A percentile compares a stretch with the other conserved stretches of the same genome.
Conservation (phyloP, 257 asterid genomes). For the Petunia axillaris region DNA sequence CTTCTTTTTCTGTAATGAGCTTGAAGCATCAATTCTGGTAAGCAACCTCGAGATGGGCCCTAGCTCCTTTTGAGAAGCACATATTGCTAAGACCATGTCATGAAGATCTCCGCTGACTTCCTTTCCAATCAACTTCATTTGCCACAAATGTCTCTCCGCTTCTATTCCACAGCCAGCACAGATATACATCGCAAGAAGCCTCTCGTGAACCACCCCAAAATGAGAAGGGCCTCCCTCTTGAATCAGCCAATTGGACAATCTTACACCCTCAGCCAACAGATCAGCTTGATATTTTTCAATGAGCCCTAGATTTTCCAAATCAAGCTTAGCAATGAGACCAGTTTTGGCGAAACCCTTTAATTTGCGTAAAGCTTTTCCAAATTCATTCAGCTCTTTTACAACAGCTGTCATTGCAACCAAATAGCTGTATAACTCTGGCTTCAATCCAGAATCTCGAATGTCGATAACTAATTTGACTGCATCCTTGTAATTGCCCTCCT, state of each 20-base stretch:
- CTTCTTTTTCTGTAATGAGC: conserved; percentile 63
- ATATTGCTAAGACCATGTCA: conserved; percentile 87
- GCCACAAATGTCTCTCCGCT: conserved; percentile 89
- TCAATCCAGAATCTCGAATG: conserved; percentile 68
- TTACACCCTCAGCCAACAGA: conserved; percentile 61
- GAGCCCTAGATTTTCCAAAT: conserved; percentile 48
- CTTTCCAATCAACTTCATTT: conserved; percentile 75
- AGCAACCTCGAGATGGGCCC: conserved; percentile 67
- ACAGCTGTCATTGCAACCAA: conserved; percentile 92
- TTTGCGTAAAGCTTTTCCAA: conserved; percentile 82
- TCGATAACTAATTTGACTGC: conserved; percentile 74
- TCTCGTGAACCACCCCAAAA: conserved; percentile 67
- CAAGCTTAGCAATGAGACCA: conserved; percentile 66
- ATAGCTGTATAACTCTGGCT: conserved; percentile 89
- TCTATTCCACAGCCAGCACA: conserved; percentile 83
- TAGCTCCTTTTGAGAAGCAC: conserved; percentile 78
- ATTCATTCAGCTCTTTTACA: conserved; percentile 86
- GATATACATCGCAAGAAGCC: conserved; percentile 88
- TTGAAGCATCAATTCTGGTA: conserved; percentile 57
- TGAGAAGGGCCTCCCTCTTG: conserved; percentile 69
- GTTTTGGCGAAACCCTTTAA: conserved; percentile 62
- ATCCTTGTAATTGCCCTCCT: conserved; percentile 71
- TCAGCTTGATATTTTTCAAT: conserved; percentile 65
- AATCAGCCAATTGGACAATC: conserved; percentile 62
- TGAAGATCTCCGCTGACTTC: conserved; percentile 78